Evolutionary conservation across 1,284 basidiomycete species (phyloP).

Genomic region (Vanrija sp.): DNA sequence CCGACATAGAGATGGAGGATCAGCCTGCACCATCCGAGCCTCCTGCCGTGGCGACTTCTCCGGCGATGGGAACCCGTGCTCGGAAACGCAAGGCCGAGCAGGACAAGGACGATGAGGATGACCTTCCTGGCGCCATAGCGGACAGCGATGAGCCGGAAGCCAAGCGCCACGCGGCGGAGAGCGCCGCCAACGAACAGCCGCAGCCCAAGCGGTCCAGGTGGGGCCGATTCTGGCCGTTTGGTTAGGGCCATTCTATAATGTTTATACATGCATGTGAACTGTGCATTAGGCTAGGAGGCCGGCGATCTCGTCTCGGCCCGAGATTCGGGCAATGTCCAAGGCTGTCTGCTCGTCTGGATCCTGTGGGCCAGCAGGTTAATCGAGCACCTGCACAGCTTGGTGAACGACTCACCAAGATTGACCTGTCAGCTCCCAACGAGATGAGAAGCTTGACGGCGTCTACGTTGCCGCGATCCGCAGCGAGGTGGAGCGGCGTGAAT

Average conservation of each 20-base stretch:
- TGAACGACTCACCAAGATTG: slow-evolving; percentile 55
- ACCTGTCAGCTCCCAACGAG: slow-evolving; percentile 61
- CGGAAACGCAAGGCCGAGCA: background rate
- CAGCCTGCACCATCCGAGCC: background rate
- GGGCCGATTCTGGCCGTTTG: background rate
- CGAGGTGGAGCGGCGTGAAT: slow-evolving; percentile 78
- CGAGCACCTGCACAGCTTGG: background rate
- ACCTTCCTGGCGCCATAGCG: background rate
- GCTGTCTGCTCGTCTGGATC: slow-evolving; percentile 43
- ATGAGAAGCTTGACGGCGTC: slow-evolving; percentile 61
- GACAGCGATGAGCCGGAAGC: background rate
- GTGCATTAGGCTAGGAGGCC: slow-evolving; percentile 12
- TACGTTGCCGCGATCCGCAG: slow-evolving; percentile 70
- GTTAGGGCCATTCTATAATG: background rate
- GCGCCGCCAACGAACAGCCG: background rate
- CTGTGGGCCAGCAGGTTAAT: slow-evolving; percentile 12
- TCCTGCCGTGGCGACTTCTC: background rate
- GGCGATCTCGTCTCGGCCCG: slow-evolving; percentile 28
- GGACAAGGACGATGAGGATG: too few species aligned
- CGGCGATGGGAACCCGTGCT: background rate
- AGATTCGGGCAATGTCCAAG: slow-evolving; percentile 28
- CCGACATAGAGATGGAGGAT: too few species aligned
- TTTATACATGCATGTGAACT: background rate
- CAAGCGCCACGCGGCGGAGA: background rate
- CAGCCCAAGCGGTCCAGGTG: background rate